Base-by-base conservation (phyloP, 257 asterid species). In the Prunella vulgaris region DNA sequence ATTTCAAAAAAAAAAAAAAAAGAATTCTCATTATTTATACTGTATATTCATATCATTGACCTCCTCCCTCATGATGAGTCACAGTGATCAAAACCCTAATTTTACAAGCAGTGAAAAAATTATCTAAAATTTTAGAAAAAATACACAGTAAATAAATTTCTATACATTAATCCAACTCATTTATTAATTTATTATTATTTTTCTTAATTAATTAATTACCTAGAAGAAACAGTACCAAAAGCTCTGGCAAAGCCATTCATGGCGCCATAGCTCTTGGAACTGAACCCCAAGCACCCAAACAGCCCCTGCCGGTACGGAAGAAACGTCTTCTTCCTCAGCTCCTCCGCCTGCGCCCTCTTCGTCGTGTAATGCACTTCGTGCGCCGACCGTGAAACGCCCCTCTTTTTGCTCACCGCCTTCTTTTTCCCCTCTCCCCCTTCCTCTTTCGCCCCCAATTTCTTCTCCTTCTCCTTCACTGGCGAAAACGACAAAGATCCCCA, bases 291-390 rank as follows among this genome's bases (percentile, higher is more conserved):
- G 48, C 97, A 90, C 14, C 95, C 91, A 33, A 90, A 73, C 74
- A 87, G 64, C 0, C 96, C 97, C 68, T 87, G 91, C 54, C 86
- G 37, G 59, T 90, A 87, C 0, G 96, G 95, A 48, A 90, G 73
- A 61, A 81, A 90, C 17, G 96, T 90, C 84, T 84, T 87, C 81
- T 76, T 90, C 88, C 87, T 84, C 95, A 87, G 79, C 84, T 90
- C 95, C 76, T 87, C 96, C 28, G 95, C 88, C 76, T 90, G 96
- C 25, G 96, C 96, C 9, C 91, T 73, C 64, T 90, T 84, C 8
- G 88, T 77, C 0, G 91, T 85, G 84, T 90, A 90, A 70, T 85
- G 95, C 77, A 87, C n/a, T 52, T 92, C 96, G n/a, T 92, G 98
- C n/a, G 98, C 83, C 3, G 96, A 92, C 20, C 76, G 82, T 4